Conservation (phyloP, 345 rosid species). For the Lepidium didymum region DNA sequence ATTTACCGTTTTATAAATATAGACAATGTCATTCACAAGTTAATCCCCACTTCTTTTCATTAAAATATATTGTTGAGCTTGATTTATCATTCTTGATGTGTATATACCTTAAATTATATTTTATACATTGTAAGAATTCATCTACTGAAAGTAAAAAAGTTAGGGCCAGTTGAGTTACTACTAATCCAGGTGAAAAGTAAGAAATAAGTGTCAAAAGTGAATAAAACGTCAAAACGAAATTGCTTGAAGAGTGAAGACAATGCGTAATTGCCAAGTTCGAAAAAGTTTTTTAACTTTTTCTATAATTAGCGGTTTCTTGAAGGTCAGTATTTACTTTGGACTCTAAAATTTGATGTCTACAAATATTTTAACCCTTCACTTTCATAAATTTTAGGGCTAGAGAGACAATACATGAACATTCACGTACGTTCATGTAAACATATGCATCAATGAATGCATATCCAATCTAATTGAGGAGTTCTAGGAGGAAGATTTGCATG, state of each 20-base stretch:
- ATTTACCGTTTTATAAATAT: neutral
- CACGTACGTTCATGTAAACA: neutral
- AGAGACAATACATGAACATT: conserved; percentile 4
- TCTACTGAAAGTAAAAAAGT: neutral
- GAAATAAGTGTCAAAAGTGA: conserved; percentile 9
- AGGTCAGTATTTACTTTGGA: conserved; percentile 23
- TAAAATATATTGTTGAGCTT: neutral
- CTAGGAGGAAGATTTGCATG: neutral
- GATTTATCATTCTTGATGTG: too few relatives aligned
- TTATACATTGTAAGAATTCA: neutral
- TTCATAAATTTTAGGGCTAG: conserved; percentile 26
- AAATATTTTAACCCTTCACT: conserved; percentile 12
- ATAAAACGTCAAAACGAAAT: conserved; percentile 5
- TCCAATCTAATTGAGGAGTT: neutral
- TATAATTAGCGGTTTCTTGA: conserved; percentile 25
- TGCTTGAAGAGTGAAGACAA: conserved; percentile 16
- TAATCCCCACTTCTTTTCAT: neutral
- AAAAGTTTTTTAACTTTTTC: conserved; percentile 16
- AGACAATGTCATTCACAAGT: too few relatives aligned
- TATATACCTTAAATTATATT: neutral
- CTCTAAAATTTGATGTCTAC: conserved; percentile 16
- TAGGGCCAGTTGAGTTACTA: neutral
- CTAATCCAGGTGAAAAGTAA: conserved; percentile 16
- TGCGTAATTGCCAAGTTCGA: neutral
- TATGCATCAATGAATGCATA: neutral